Percentiles rank a stretch among this genome's conserved stretches.
Evolutionary conservation across 2,329 filamentous ascomycete genomes (phyloP).

Genomic region (Cladosporium austrohemisphaericum): DNA sequence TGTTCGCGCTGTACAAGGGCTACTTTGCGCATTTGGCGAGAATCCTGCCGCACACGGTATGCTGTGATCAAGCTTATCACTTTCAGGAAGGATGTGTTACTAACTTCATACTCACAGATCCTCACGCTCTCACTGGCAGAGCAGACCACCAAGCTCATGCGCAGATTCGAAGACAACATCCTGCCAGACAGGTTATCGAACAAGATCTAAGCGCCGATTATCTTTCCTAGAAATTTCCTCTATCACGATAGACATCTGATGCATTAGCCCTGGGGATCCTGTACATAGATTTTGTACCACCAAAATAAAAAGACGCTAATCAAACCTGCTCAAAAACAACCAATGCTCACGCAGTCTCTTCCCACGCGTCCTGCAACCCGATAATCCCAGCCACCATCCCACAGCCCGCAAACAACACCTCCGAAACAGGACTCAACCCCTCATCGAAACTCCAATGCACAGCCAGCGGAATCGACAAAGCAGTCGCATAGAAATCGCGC

Average conservation of each 20-base stretch:
- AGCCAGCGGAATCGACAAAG: constrained; percentile 76
- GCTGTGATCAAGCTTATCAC: constrained; percentile 22
- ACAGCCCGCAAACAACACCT: constrained; percentile 45
- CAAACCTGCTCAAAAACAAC: neutral
- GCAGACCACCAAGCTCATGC: constrained; percentile 89
- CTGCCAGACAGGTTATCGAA: constrained; percentile 26
- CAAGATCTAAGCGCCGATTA: constrained; percentile 17
- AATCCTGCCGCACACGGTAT: constrained; percentile 84
- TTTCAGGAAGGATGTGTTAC: neutral
- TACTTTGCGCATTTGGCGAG: constrained; percentile 91
- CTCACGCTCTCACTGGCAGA: constrained; percentile 87
- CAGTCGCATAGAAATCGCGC: constrained; percentile 64
- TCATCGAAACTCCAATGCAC: constrained; percentile 75
- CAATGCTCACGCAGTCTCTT: constrained; percentile 28
- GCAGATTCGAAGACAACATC: constrained; percentile 66
- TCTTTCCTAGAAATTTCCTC: neutral
- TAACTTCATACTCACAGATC: constrained; percentile 51
- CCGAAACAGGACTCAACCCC: constrained; percentile 54
- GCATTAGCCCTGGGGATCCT: constrained; percentile 3
- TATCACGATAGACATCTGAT: constrained; percentile 8
- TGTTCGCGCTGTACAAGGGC: constrained; percentile 95
- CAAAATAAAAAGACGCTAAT: neutral
- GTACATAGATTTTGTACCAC: constrained; percentile 11
- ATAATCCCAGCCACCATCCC: constrained; percentile 43
- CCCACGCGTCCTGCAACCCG: constrained; percentile 46